These are phyloP conservation scores for Ophiocordyceps unilateralis DNA, from an alignment of 2,329 filamentous ascomycete genomes.

Conservation along the genomic window DNA sequence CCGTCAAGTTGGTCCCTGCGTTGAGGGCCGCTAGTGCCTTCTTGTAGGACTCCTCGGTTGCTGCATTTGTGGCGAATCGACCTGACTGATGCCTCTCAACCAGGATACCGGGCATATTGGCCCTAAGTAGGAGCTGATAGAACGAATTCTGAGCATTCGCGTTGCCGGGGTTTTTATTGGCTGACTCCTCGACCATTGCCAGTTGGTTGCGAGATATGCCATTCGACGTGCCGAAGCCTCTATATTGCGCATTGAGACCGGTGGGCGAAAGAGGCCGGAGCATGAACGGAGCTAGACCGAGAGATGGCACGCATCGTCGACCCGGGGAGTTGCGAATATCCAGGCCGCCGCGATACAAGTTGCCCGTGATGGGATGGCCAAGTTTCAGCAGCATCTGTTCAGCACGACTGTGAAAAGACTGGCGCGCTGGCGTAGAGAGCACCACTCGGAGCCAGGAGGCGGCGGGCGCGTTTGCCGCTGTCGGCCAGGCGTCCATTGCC, in stretches of 20 bases:
- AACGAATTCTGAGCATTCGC: conserved; percentile 83
- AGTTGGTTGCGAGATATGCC: conserved; percentile 48
- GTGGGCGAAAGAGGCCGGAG: not conserved
- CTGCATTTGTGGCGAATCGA: conserved; percentile 64
- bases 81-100: conserved; percentile 79
- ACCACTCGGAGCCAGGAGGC: not conserved
- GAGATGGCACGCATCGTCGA: not conserved
- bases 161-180: conserved; percentile 81
- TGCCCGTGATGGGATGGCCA: too few species aligned
- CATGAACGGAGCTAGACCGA: not conserved
- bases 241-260: conserved; percentile 6
- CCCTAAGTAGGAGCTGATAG: conserved; percentile 77
- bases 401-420: too few species aligned
- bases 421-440: not conserved
- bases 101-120: conserved; percentile 86
- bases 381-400: too few species aligned
- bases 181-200: conserved; percentile 74
- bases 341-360: not conserved
- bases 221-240: conserved; percentile 25
- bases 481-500: not conserved
- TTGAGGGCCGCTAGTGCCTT: conserved; percentile 41
- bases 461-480: not conserved
- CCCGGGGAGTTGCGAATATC: not conserved
- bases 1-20: conserved; percentile 10
- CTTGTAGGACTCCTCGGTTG: conserved; percentile 63